Evolutionary conservation across 208 protist species (phyloP), one percentile per base, ranked within the genome.

Genomic region (Leishmania braziliensis): DNA sequence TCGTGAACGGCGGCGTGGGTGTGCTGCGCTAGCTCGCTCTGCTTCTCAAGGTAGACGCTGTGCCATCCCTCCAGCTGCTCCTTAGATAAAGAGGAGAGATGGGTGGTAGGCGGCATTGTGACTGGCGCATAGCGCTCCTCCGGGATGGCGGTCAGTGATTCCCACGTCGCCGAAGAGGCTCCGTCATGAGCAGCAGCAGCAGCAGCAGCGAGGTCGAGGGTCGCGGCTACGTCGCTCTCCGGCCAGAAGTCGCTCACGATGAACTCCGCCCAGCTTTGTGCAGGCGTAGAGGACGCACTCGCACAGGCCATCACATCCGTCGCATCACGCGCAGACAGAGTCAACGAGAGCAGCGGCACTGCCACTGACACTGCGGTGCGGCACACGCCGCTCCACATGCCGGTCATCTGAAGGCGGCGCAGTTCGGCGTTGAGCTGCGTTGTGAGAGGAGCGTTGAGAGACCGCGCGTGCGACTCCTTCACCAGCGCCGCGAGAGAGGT

Each of bases 21-120:
- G 77, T 89, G 89, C 58, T 73, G 79, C 66, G 90, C 75, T 16
- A 95, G 81, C 63, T 92, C 88, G 3, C 71, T 48, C 81, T 97
- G 92, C 79, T 93, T 92, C 48, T 92, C 88, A 5, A 76, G 76
- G 86, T 91, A 95, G 18, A 95, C 89, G 36, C 79, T 84, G 73
- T 84, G 84, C 91, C 90, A 94, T 53, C 83, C 91, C 53, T 83
- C 85, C 46, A 85, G 86, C 84, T 95, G 86, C 75, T 89, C 88
- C 20, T 50, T 33, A 4, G 75, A 80, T 72, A 93, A 71, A 16
- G 65, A 48, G 26, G 89, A 77, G 36, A 92, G 79, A 58, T 83
- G 84, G 51, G 85, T 86, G 12, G 84, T 87, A 1, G 71, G 26
- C 5, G 88, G 88, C 88, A 91, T 88, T 68, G 77, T 75, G 8